Base-by-base conservation (phyloP, 1,284 basidiomycete species). In the Cutaneotrichosporon sp. region DNA sequence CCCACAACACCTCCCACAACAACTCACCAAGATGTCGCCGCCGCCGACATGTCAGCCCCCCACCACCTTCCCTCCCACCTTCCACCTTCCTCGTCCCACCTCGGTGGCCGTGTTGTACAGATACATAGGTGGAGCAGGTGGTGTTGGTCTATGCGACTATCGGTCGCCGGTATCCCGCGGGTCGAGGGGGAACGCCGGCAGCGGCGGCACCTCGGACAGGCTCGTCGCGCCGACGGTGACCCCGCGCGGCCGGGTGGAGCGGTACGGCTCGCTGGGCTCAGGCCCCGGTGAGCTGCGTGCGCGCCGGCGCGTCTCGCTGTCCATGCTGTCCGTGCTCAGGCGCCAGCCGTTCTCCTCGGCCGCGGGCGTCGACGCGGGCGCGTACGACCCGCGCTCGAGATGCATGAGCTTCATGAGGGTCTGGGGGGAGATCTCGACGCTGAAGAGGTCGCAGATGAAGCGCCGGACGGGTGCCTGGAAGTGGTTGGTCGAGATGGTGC, bases 381-480 rank as follows among this genome's bases (percentile, higher is more conserved):
- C 59, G 54, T 56, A 58, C 42, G 56, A 58, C 10, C 59, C 59
- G 9, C 53, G 38, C 53, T 77, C 75, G 34, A 77, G 61, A 22
- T 72, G 69, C 7, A 65, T 52, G 5, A 77, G 56, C 33, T 69
- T 66, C 11, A 67, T 62, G 3, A 78, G 63, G 2, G 67, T 72
- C 13, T 75, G 72, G 4, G 69, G 62, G 16, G 69, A 64, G 24
- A 95, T 80, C 50, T 89, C 86, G 62, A 93, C 80, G 69, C 89
- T 90, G 81, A 99, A 98, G 7, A 98, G 83, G 65, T 99, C 95
- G 67, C 97, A 81, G 67, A 99, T 89, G 75, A 93, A 97, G 59
- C 92, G 84, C 52, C 95, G 86, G 56, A 97, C 92, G 13, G 93
- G 90, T 11, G 93, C 84, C 34, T 92, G 89, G 79, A 92, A 97